Percentiles rank a stretch among this genome's conserved stretches.
These are phyloP conservation scores for Nothophytophthora sp. DNA, from an alignment of 352 stramenopile species.

Conservation along the genomic window DNA sequence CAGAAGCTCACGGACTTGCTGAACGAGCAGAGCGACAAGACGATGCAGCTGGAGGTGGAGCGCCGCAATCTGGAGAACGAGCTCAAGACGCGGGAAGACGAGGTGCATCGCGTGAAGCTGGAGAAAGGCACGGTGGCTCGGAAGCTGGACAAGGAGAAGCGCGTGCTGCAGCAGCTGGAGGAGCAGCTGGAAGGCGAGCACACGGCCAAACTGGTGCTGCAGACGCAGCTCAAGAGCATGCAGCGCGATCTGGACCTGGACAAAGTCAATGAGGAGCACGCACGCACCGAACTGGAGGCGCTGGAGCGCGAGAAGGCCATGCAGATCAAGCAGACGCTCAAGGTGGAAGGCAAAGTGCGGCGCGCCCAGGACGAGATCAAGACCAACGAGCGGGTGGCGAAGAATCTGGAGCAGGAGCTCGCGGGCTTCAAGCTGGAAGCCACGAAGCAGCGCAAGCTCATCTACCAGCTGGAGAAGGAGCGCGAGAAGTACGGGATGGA, in stretches of 20 bases:
- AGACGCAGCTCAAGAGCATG: constrained; percentile 84
- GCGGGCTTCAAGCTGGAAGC: constrained; percentile 86
- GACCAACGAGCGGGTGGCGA: constrained; percentile 91
- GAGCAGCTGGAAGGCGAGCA: constrained; percentile 92
- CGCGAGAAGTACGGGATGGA: constrained; percentile 92
- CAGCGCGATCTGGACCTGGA: constrained; percentile 80
- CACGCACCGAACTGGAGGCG: constrained; percentile 74
- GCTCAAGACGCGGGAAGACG: constrained; percentile 83
- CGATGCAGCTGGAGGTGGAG: constrained; percentile 82
- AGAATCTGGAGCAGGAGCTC: constrained; percentile 83
- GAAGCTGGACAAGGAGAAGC: constrained; percentile 89
- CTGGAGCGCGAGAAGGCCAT: constrained; percentile 90
- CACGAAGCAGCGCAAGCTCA: constrained; percentile 88
- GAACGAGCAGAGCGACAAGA: constrained; percentile 92
- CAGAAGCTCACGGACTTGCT: constrained; percentile 94
- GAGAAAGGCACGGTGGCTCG: constrained; percentile 92
- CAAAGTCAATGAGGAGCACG: constrained; percentile 77
- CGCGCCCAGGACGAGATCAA: constrained; percentile 91
- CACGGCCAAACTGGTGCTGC: constrained; percentile 77
- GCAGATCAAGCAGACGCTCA: constrained; percentile 81
- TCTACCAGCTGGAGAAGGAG: constrained; percentile 93
- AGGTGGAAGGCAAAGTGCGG: constrained; percentile 85
- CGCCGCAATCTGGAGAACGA: constrained; percentile 82
- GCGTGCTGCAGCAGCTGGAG: constrained; percentile 88
- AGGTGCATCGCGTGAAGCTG: constrained; percentile 81